phyloP scores from a whole-genome alignment of 768 basidiomycete genomes.

The Tylopilus subfusipes region DNA sequence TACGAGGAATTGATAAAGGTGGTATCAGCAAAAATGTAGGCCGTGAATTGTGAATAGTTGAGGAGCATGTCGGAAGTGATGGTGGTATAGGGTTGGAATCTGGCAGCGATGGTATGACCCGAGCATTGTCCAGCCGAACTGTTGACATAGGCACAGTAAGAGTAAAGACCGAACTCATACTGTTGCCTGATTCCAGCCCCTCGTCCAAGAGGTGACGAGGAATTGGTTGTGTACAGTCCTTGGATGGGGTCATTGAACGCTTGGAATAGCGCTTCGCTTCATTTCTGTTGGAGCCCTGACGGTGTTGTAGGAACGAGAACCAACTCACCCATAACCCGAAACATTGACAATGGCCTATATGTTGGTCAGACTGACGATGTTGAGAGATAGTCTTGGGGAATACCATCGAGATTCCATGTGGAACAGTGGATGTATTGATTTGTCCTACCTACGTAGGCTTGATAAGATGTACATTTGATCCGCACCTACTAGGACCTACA shows the following conservation, averaged over 20 bases:
- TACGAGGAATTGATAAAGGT: conserved; percentile 61
- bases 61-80: conserved; percentile 64
- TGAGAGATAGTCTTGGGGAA: conserved; percentile 15
- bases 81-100: conserved; percentile 61
- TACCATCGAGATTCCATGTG: conserved; percentile 73
- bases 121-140: conserved; percentile 59
- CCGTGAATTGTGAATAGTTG: conserved; percentile 58
- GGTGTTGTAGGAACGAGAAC: neutral
- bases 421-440: conserved; percentile 72
- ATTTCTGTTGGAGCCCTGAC: neutral
- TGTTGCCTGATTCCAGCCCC: conserved; percentile 60
- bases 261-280: conserved; percentile 48
- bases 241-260: conserved; percentile 56
- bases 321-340: conserved; percentile 65
- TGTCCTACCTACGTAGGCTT: conserved; percentile 60
- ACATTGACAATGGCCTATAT: conserved; percentile 64
- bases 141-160: conserved; percentile 71
- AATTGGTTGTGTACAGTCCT: conserved; percentile 64
- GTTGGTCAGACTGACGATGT: conserved; percentile 15
- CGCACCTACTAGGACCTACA: conserved; percentile 42
- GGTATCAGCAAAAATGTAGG: conserved; percentile 47
- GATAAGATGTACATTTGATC: conserved; percentile 22
- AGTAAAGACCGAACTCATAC: conserved; percentile 81
- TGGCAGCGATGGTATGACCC: conserved; percentile 53
- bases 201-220: conserved; percentile 55